A percentile compares a stretch with the other conserved stretches of the same genome.
Evolutionary conservation across 1,284 basidiomycete genomes (phyloP).

Genomic region (Tylopilus sp.): DNA sequence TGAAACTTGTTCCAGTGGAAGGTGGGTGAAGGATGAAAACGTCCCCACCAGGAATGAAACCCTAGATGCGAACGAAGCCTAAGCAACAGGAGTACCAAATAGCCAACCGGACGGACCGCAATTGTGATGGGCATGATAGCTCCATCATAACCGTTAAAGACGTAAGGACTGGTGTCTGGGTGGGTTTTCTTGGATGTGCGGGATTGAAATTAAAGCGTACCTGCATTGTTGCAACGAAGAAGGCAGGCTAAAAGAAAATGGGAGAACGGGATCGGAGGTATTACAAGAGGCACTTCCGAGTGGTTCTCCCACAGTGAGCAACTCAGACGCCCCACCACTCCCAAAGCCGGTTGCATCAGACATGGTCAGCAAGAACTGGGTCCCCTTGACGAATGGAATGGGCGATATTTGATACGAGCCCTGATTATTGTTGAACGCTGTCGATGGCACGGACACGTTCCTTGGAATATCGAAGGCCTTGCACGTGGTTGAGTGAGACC

Average conservation of each 20-base stretch:
- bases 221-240: conserved; percentile 62
- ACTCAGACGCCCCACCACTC: conserved; percentile 56
- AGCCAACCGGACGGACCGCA: conserved; percentile 40
- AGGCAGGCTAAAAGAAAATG: conserved; percentile 53
- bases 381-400: conserved; percentile 42
- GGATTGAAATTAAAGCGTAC: conserved; percentile 37
- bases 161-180: conserved; percentile 46
- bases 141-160: conserved; percentile 47
- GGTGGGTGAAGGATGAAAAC: conserved; percentile 47
- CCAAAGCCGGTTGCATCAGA: conserved; percentile 70
- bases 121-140: conserved; percentile 64
- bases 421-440: conserved; percentile 52
- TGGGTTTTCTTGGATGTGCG: conserved; percentile 9
- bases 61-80: conserved; percentile 39
- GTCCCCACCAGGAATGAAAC: conserved; percentile 62
- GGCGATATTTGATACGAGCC: conserved; percentile 52
- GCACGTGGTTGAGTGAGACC: conserved; percentile 10
- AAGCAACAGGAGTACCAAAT: not conserved
- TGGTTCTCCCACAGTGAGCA: conserved; percentile 52
- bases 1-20: conserved; percentile 42
- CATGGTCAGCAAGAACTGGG: conserved; percentile 60
- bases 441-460: conserved; percentile 57
- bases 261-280: conserved; percentile 41
- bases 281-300: conserved; percentile 51
- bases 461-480: conserved; percentile 38